Base-by-base conservation (phyloP, 192 early-diverging fungal species). In the Entomortierella beljakovae region DNA sequence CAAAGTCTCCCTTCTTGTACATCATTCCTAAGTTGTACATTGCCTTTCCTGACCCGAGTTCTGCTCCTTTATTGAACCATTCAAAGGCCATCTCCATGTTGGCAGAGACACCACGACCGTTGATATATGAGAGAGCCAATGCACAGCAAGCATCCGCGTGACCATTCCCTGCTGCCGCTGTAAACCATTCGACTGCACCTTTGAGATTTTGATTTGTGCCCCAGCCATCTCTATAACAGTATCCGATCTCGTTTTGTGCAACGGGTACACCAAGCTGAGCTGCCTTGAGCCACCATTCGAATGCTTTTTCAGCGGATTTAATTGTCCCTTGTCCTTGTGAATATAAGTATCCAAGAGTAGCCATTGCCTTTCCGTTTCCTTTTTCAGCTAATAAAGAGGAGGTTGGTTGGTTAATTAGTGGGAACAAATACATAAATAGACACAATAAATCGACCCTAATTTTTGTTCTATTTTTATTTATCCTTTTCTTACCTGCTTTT, bases 81-180 rank as follows among this genome's bases (percentile, higher is more conserved):
- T 86, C 70, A 11, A 92, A 82, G 3, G 94, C 90, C 68, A 87
- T 83, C 46, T 83, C 70, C 50, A 73, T 63, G 54, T 88, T 82
- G 63, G 80, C 82, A 25, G 81, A 61, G 3, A 87, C 68, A 6
- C 94, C 94, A 7, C 90, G 77, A 1, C 93, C 94, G 75, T 94
- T 91, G 70, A 94, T 93, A 57, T 93, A 94, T 7, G 93, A 82
- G 53, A 91, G 87, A 8, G 92, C 94, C 25, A 96, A 80, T 5
- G 91, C 92, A 71, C 93, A 94, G 70, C 93, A 91, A 25, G 92
- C 94, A 1, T 92, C 74, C 50, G 91, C 90, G 69, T 93, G 91
- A 13, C 92, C 93, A 56, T 85, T 86, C 56, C 82, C 70, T 23
- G 94, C 94, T 52, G 85, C 74, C 50, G 80, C 72, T 49, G 82